Evolutionary conservation across 1,284 basidiomycete species (phyloP), one percentile per base, ranked within the genome.

Genomic region (Puccinia novopanici): DNA sequence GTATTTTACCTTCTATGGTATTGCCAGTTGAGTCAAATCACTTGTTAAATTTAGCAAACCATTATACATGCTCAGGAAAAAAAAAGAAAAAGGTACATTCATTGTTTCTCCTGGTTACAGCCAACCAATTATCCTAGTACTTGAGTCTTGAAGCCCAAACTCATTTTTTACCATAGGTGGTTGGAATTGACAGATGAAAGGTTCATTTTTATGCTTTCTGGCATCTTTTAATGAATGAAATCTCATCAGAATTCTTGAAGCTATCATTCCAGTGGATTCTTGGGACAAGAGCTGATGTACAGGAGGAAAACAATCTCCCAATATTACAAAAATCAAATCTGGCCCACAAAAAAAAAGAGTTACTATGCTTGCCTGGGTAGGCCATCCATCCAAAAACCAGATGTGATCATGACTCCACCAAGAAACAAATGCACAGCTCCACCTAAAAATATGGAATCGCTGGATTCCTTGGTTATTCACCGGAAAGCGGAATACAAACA

Each of bases 291-390:
- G n/a, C 34, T 57, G 8, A 9, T 63, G 37, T 40, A 63, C 61
- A 63, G 22, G 17, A 63, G 9, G 22, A 63, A n/a, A 63, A 37
- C 61, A 22, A n/a, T n/a, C 61, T 63, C 61, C 61, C 37, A 63
- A 37, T 63, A 63, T 37, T 63, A 63, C 61, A 63, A 63, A 40
- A 34, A 9, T 61, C 19, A 30, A n/a, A n/a, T n/a, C n/a, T 61
- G 19, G 34, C 59, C 12, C 13, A 5, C 19, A n/a, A 27, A 27
- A 50, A 68, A 45, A 27, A 68, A n/a, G n/a, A n/a, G 55, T 57
- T 4, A 24, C 55, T 40, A 65, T 6, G 17, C 15, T 27, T 17
- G 27, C 9, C 40, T 40, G 5, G 27, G 19, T 9, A 40, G 22
- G 24, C 30, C 55, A 57, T 10, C 8, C 55, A 27, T 22, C 55